Conservation (phyloP, 148 eudicot genomes). For the Spergularia marina region DNA sequence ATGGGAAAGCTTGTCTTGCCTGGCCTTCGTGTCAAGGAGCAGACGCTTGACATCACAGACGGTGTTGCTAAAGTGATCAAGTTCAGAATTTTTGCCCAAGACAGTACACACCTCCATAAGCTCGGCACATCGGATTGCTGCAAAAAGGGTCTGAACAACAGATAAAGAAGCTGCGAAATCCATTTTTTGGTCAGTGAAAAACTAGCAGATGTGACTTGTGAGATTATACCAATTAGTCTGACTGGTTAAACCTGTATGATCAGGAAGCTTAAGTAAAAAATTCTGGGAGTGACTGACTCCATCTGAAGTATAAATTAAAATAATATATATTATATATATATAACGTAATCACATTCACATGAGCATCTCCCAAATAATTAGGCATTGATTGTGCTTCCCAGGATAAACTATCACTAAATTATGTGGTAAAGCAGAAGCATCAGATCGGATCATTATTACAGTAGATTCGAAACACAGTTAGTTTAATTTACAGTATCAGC, state of each 20-base stretch:
- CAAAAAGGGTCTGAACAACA: constrained; percentile 16
- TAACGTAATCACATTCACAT: constrained; percentile 17
- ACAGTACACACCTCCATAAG: constrained; percentile 24
- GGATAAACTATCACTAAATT: background rate
- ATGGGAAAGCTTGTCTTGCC: constrained; percentile 13
- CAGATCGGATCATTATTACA: no score
- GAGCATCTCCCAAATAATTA: constrained; percentile 1
- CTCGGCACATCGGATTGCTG: constrained; percentile 8
- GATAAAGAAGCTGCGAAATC: background rate
- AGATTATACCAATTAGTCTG: background rate
- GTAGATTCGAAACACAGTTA: no score
- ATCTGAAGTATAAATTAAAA: background rate
- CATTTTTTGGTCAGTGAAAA: constrained; percentile 8
- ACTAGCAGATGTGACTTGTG: background rate
- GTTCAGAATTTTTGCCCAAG: constrained; percentile 22
- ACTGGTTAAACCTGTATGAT: background rate
- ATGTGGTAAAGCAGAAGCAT: background rate
- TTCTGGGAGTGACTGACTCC: background rate
- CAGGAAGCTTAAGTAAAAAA: background rate
- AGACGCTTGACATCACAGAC: constrained; percentile 24
- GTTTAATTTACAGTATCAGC: no score
- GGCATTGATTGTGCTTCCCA: constrained; percentile 1
- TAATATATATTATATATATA: background rate
- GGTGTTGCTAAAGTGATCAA: constrained; percentile 22
- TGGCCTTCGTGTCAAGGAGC: constrained; percentile 25